Conservation (phyloP, 164 flowering plant genomes). For the Protea cynaroides region DNA sequence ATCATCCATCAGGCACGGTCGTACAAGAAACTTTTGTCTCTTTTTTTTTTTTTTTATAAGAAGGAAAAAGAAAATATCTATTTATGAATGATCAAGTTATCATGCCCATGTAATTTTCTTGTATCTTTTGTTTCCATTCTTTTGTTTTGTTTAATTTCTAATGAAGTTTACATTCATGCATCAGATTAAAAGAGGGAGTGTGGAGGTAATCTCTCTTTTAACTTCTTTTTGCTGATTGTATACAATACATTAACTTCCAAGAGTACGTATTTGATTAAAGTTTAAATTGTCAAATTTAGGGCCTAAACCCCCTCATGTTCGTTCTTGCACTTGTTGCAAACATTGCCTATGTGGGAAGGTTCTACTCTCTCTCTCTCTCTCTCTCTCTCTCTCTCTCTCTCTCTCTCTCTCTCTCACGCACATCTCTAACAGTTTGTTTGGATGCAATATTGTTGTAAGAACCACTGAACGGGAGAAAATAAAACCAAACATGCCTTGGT, state of each 20-base stretch:
- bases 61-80: too few relatives aligned
- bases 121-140: not conserved
- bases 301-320: slow-evolving; percentile 92
- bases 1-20: too few relatives aligned
- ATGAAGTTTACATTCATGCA: slow-evolving; percentile 7
- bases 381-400: too few relatives aligned
- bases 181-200: slow-evolving; percentile 83
- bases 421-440: not conserved
- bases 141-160: slow-evolving; percentile 1
- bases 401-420: slow-evolving; percentile 1
- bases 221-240: not conserved
- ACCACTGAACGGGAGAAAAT: slow-evolving; percentile 55
- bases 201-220: slow-evolving; percentile 43
- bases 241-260: not conserved
- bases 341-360: slow-evolving; percentile 72
- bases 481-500: slow-evolving; percentile 84
- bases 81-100: too few relatives aligned
- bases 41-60: too few relatives aligned
- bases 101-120: not conserved
- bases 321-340: slow-evolving; percentile 75
- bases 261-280: not conserved
- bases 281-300: slow-evolving; percentile 29
- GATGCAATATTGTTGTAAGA: slow-evolving; percentile 71
- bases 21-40: too few relatives aligned
- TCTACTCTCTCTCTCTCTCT: slow-evolving; percentile 7